These are phyloP conservation scores for Blastobotrys attinorum DNA, from an alignment of 805 yeast species.

Conservation along the genomic window DNA sequence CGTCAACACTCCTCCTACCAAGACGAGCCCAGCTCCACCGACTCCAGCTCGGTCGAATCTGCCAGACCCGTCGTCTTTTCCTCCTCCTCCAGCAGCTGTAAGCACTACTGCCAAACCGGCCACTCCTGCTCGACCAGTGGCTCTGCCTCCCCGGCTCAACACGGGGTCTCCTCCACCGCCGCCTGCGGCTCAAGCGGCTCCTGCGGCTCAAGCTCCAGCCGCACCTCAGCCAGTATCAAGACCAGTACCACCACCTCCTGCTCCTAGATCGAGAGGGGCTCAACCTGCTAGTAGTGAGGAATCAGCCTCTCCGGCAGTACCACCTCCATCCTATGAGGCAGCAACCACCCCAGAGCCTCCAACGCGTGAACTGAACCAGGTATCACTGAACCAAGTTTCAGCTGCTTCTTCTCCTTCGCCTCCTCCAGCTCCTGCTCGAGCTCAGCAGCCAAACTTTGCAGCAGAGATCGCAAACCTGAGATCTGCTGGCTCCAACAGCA, in stretches of 20 bases:
- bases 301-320: conserved; percentile 4
- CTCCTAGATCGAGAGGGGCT: conserved; percentile 2
- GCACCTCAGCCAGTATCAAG: conserved; percentile 10
- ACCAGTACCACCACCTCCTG: conserved; percentile 10
- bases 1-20: background rate
- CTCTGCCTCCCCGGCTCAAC: background rate
- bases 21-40: conserved; percentile 1
- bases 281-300: too few relatives aligned
- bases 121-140: background rate
- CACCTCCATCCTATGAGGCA: background rate
- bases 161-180: conserved; percentile 3
- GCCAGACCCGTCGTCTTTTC: conserved; percentile 18
- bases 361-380: background rate
- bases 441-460: conserved; percentile 27
- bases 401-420: background rate
- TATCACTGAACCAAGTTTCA: background rate
- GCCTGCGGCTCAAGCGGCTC: conserved; percentile 2
- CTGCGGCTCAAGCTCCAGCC: background rate
- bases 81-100: conserved; percentile 15
- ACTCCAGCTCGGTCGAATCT: conserved; percentile 3
- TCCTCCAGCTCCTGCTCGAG: background rate
- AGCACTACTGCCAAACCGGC: background rate
- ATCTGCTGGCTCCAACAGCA: conserved; percentile 1
- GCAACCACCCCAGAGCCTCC: background rate
- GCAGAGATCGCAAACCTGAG: conserved; percentile 23